Conservation (phyloP, 2,329 filamentous ascomycete species). For the Colletotrichum sp. region DNA sequence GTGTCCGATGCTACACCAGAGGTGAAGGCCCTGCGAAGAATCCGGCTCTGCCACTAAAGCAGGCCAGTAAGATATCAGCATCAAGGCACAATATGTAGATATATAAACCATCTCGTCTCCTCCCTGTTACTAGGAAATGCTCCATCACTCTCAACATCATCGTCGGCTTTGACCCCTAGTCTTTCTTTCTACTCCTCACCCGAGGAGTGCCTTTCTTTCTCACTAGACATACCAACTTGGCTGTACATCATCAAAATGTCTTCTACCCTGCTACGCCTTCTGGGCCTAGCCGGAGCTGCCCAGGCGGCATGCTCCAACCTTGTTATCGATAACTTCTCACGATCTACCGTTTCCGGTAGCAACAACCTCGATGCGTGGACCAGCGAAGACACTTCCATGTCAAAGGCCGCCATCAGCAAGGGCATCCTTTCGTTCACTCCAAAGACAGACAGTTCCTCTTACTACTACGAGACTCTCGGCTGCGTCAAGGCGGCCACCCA, state of each 20-base stretch:
- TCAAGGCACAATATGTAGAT: not conserved
- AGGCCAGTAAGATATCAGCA: not conserved
- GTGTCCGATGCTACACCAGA: not conserved
- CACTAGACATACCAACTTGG: not conserved
- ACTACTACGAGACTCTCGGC: slow-evolving; percentile 59
- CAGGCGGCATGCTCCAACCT: slow-evolving; percentile 31
- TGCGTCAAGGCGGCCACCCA: slow-evolving; percentile 50
- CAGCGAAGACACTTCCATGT: slow-evolving; percentile 55
- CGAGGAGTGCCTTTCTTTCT: not conserved
- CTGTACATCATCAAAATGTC: not conserved
- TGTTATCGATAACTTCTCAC: slow-evolving; percentile 36
- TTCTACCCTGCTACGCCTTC: not conserved
- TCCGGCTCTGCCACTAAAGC: not conserved
- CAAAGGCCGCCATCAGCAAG: slow-evolving; percentile 38
- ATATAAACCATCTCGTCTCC: not conserved
- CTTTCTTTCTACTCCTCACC: not conserved
- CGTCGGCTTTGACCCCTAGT: not conserved
- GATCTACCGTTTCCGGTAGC: slow-evolving; percentile 30
- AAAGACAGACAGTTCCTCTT: slow-evolving; percentile 42
- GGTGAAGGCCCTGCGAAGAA: not conserved
- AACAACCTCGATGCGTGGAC: slow-evolving; percentile 39
- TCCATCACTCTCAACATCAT: not conserved
- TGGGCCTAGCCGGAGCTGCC: slow-evolving; percentile 15
- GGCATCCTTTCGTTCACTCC: slow-evolving; percentile 55
- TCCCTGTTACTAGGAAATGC: not conserved